These are phyloP conservation scores for Cytospora leucostoma DNA, from an alignment of 2,329 filamentous ascomycete genomes.

Conservation along the genomic window DNA sequence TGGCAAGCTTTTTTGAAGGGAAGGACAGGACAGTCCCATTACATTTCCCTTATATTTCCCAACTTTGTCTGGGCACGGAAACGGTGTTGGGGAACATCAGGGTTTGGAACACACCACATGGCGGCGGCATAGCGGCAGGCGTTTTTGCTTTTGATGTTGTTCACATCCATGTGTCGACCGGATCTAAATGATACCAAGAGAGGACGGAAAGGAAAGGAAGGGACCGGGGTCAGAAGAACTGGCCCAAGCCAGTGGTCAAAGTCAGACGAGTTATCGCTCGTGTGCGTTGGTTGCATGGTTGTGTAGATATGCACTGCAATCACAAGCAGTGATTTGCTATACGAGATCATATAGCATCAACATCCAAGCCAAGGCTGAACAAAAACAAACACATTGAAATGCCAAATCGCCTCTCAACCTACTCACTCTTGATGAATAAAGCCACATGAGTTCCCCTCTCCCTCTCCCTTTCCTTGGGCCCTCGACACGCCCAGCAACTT, in stretches of 20 bases:
- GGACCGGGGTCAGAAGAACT: background rate
- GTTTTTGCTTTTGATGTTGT: constrained; percentile 17
- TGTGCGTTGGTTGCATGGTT: background rate
- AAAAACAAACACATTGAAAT: no score
- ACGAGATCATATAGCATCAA: background rate
- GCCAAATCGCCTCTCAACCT: no score
- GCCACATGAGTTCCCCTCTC: no score
- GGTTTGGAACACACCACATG: background rate
- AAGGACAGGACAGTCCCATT: constrained; percentile 3
- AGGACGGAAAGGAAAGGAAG: background rate
- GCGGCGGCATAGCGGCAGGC: constrained; percentile 28
- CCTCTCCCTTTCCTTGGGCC: no score
- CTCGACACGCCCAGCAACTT: no score
- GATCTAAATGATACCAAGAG: constrained; percentile 1
- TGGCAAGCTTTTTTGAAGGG: constrained; percentile 13
- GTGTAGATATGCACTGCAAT: background rate
- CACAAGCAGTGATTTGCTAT: background rate
- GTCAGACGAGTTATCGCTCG: background rate
- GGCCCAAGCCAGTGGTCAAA: background rate
- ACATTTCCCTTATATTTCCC: background rate
- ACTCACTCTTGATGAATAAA: no score
- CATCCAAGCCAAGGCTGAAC: no score
- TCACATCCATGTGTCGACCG: constrained; percentile 5
- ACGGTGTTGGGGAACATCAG: constrained; percentile 18
- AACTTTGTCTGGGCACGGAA: background rate